Conservation (phyloP, 2,329 filamentous ascomycete species). For the Botrytis sinoallii region DNA sequence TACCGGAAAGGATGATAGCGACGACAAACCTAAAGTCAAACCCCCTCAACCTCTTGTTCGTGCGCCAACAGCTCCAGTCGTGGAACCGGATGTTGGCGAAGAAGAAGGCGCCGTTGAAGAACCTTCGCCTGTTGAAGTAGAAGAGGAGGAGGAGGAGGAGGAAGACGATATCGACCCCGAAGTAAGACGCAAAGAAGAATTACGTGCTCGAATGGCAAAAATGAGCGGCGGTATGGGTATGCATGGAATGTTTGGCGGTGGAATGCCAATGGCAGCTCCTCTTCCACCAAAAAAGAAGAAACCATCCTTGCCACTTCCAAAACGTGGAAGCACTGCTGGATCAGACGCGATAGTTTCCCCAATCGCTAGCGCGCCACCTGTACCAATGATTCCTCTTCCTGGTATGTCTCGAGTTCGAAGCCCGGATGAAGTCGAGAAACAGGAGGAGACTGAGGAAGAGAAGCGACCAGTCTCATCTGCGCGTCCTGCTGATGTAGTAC, state of each 20-base stretch:
- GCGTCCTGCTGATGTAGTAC: conserved; percentile 46
- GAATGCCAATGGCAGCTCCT: conserved; percentile 58
- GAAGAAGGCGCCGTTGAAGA: conserved; percentile 46
- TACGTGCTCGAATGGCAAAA: conserved; percentile 94
- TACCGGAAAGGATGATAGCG: conserved; percentile 71
- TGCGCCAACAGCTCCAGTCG: conserved; percentile 42
- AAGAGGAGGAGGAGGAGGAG: conserved; percentile 67
- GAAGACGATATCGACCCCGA: conserved; percentile 89
- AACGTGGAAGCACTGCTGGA: conserved; percentile 42
- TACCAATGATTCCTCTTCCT: conserved; percentile 65
- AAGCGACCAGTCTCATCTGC: conserved; percentile 47
- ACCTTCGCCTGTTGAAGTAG: conserved; percentile 43
- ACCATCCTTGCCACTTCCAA: conserved; percentile 42
- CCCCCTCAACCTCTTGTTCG: conserved; percentile 38
- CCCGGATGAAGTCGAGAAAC: conserved; percentile 44
- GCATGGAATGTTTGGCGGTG: conserved; percentile 84
- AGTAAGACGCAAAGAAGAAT: conserved; percentile 76
- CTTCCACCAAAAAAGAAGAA: conserved; percentile 57
- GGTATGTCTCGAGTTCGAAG: conserved; percentile 62
- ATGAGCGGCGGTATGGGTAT: conserved; percentile 98
- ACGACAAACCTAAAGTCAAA: conserved; percentile 48
- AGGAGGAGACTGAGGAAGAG: conserved; percentile 41
- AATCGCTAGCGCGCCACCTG: conserved; percentile 48
- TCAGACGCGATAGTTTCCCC: conserved; percentile 46
- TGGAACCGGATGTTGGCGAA: conserved; percentile 44